Percentiles rank a stretch among this genome's conserved stretches.
These are phyloP conservation scores for Dentipellis sp. DNA, from an alignment of 768 basidiomycete genomes.

Conservation along the genomic window DNA sequence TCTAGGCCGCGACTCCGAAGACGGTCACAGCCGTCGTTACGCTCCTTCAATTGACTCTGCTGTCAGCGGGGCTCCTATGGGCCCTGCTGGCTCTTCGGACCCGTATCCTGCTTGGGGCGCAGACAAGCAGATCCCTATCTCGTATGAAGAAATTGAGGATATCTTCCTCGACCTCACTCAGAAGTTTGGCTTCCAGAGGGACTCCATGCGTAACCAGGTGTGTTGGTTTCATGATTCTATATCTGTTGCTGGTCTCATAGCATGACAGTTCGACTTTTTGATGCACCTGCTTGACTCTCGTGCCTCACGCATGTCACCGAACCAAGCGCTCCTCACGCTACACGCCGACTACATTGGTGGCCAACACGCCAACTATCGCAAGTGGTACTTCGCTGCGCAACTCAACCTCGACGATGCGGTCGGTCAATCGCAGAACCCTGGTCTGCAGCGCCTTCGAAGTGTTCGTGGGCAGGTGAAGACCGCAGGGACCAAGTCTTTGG, in stretches of 20 bases:
- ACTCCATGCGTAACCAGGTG: constrained; percentile 94
- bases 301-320: constrained; percentile 96
- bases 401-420: constrained; percentile 99
- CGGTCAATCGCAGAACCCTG: constrained; percentile 89
- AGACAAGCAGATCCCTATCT: constrained; percentile 90
- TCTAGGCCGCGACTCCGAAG: constrained; percentile 22
- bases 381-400: constrained; percentile 99
- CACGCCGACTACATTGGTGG: constrained; percentile 99
- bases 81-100: constrained; percentile 28
- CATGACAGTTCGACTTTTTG: constrained; percentile 79
- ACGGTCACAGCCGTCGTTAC: constrained; percentile 22
- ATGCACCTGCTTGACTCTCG: constrained; percentile 98
- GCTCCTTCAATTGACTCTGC: constrained; percentile 27
- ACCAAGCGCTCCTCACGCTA: constrained; percentile 90
- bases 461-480: constrained; percentile 57
- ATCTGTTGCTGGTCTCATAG: constrained; percentile 9
- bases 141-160: constrained; percentile 97
- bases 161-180: constrained; percentile 96
- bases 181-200: constrained; percentile 97
- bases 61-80: constrained; percentile 15
- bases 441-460: constrained; percentile 79
- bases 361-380: constrained; percentile 97
- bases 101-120: constrained; percentile 95
- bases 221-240: constrained; percentile 15
- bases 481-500: constrained; percentile 69